Evolutionary conservation across 1,284 basidiomycete species (phyloP), one percentile per base, ranked within the genome.

Genomic region (Marasmius fiardii): DNA sequence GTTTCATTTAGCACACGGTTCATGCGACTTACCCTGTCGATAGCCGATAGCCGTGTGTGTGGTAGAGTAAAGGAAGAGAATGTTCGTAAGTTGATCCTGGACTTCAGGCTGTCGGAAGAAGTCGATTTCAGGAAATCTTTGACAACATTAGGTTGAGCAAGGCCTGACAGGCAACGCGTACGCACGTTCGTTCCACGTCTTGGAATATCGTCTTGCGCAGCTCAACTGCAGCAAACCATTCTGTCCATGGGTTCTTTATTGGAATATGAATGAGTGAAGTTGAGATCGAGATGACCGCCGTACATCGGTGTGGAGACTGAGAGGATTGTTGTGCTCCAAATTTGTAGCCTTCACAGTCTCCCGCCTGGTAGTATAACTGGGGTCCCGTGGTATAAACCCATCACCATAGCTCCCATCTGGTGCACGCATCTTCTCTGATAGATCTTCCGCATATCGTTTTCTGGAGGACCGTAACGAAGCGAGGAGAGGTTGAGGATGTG

Each of bases 151-250:
- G n/a, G 48, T 52, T 39, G 51, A 26, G 43, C 55, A 23, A 44
- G 51, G 34, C 35, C 37, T 21, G 8, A 53, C 57, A 43, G 44
- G 52, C 26, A 56, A 23, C 14, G 43, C 28, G 21, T 56, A 76
- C 81, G 71, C 69, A 93, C 83, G 95, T 97, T 64, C 95, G 80
- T 63, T 95, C 92, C 0, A 98, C 95, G 68, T 98, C 95, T 70
- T 95, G 92, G 21, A 84, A 72, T 53, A 98, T 96, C 3, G 85
- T 90, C 67, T 88, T 93, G 18, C 93, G 80, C 33, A 96, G 75
- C 53, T 97, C 95, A 23, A 94, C 79, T 34, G 92, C 83, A 16
- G 85, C 77, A 68, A 97, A 98, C 92, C 93, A 97, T 44, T 87
- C 82, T 61, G 85, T 89, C 95, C 95, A 97, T 12, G 94, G 94